These are phyloP conservation scores for Fusarium sterilihyphosum DNA, from an alignment of 2,329 filamentous ascomycete species.

Conservation along the genomic window DNA sequence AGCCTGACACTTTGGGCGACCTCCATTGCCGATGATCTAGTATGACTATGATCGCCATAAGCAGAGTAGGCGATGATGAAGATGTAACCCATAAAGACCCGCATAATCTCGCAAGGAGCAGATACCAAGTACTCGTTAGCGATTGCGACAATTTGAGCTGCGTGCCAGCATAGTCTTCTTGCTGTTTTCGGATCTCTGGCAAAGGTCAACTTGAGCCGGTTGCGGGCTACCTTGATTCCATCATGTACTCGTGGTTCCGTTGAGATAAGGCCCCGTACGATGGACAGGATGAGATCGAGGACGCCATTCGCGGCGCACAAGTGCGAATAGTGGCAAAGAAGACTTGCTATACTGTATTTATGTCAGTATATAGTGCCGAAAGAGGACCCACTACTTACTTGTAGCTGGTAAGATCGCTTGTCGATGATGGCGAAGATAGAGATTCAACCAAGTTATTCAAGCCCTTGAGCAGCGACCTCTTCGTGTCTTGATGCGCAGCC, in stretches of 20 bases:
- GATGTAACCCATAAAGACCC: slow-evolving; percentile 1
- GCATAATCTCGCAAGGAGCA: background rate
- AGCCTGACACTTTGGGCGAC: background rate
- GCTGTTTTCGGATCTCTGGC: background rate
- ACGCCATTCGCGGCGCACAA: background rate
- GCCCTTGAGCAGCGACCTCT: background rate
- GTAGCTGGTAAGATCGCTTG: background rate
- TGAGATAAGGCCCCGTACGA: background rate
- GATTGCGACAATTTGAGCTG: background rate
- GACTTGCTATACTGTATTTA: background rate
- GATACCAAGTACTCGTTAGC: background rate
- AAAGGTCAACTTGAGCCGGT: background rate
- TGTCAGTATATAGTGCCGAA: rapidly evolving
- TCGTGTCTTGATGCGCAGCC: background rate
- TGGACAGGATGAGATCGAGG: background rate
- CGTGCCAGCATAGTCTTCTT: background rate
- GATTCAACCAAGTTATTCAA: background rate
- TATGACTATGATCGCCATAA: background rate
- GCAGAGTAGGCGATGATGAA: background rate
- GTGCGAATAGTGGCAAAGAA: slow-evolving; percentile 4
- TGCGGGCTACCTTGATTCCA: background rate
- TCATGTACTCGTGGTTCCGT: background rate
- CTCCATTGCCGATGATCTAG: background rate
- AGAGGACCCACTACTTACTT: background rate
- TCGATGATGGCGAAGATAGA: background rate